Conservation (phyloP, 2,329 filamentous ascomycete species). For the Pseudofabraea citricarpa region DNA sequence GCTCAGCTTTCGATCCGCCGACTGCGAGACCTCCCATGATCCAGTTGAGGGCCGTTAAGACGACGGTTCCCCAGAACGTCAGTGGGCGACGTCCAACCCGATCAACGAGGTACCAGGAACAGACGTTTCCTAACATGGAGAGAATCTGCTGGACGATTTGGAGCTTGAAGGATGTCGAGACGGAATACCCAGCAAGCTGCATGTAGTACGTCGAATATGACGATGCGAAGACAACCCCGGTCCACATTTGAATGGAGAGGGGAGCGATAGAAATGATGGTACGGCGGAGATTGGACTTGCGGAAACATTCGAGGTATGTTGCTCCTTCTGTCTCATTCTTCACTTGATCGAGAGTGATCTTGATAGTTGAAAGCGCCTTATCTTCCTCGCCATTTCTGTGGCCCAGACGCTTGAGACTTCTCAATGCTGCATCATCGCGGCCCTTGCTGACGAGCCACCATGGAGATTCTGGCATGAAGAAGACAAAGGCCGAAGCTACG, state of each 20-base stretch:
- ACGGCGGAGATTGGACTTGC: constrained; percentile 14
- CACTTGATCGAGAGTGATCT: constrained; percentile 19
- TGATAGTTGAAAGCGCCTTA: constrained; percentile 16
- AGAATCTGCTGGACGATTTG: constrained; percentile 31
- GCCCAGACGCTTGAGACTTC: constrained; percentile 10
- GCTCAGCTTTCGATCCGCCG: background rate
- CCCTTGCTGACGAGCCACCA: constrained; percentile 43
- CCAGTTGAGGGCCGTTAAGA: constrained; percentile 5
- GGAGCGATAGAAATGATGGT: constrained; percentile 15
- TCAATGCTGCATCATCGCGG: constrained; percentile 38
- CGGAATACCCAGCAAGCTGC: constrained; percentile 33
- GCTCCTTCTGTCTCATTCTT: constrained; percentile 22
- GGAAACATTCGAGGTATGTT: constrained; percentile 14
- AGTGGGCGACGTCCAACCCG: constrained; percentile 7
- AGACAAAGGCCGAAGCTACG: constrained; percentile 24
- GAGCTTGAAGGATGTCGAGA: constrained; percentile 29
- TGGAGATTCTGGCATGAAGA: constrained; percentile 35
- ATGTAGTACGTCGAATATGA: constrained; percentile 34
- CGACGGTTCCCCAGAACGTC: constrained; percentile 4
- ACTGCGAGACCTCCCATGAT: constrained; percentile 5
- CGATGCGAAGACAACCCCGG: constrained; percentile 28
- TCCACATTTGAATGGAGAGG: constrained; percentile 8
- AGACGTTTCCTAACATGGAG: constrained; percentile 29
- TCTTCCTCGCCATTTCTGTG: constrained; percentile 13
- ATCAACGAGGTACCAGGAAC: constrained; percentile 14